phyloP scores from a whole-genome alignment of 1,284 basidiomycete species.

The Heterobasidion parviporum region DNA sequence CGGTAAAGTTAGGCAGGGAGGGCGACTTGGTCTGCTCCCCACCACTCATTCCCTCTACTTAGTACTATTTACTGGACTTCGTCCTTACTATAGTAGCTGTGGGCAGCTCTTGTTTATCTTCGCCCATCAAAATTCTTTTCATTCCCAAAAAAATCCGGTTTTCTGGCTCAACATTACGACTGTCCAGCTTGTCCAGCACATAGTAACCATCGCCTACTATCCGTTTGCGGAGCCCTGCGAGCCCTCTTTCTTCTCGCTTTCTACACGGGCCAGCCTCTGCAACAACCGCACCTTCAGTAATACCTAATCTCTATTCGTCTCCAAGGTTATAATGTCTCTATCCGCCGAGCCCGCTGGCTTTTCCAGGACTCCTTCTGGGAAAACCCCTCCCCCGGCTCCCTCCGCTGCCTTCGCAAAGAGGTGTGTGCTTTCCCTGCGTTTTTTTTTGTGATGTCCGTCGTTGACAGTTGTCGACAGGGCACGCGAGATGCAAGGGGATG shows the following conservation, averaged over 20 bases:
- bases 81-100: conserved; percentile 29
- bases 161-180: conserved; percentile 26
- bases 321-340: conserved; percentile 75
- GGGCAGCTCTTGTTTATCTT: conserved; percentile 26
- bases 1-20: conserved; percentile 13
- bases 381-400: conserved; percentile 83
- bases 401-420: conserved; percentile 85
- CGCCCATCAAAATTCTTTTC: conserved; percentile 31
- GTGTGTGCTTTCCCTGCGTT: conserved; percentile 29
- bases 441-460: conserved; percentile 3
- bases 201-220: conserved; percentile 9
- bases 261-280: conserved; percentile 6
- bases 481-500: conserved; percentile 73
- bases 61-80: conserved; percentile 34
- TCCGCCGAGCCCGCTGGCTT: conserved; percentile 73
- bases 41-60: conserved; percentile 36
- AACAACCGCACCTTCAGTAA: conserved; percentile 48
- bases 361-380: conserved; percentile 72
- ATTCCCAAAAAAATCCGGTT: conserved; percentile 33
- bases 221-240: conserved; percentile 7
- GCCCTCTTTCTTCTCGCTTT: conserved; percentile 7
- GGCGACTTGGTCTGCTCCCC: conserved; percentile 28
- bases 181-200: conserved; percentile 9
- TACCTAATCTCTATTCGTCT: conserved; percentile 67
- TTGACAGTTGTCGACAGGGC: conserved; percentile 40